Evolutionary conservation across 495 filamentous ascomycete species (phyloP).

Genomic region (Talaromyces trachyspermus): DNA sequence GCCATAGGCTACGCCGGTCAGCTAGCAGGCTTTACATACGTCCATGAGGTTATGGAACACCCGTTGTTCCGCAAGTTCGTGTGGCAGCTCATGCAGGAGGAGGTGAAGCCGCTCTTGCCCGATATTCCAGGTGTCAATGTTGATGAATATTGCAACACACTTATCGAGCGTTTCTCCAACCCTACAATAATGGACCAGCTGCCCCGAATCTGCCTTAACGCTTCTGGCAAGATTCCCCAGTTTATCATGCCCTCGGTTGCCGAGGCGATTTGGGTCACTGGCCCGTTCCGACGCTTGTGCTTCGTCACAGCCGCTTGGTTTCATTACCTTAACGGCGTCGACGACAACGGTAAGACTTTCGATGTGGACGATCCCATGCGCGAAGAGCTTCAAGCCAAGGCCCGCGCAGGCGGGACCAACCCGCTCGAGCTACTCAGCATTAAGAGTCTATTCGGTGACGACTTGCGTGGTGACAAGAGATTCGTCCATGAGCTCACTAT

Average conservation of each 20-base stretch:
- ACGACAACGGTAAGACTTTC: slow-evolving; percentile 33
- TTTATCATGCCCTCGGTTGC: slow-evolving; percentile 46
- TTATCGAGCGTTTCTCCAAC: slow-evolving; percentile 43
- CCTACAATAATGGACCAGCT: slow-evolving; percentile 41
- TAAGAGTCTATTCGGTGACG: slow-evolving; percentile 39
- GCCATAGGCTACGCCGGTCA: slow-evolving; percentile 39
- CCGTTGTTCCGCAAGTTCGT: slow-evolving; percentile 32
- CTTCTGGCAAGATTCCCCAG: slow-evolving; percentile 42
- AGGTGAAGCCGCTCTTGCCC: slow-evolving; percentile 39
- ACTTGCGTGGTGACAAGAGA: slow-evolving; percentile 32
- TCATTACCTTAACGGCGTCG: slow-evolving; percentile 35
- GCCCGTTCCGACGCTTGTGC: slow-evolving; percentile 38
- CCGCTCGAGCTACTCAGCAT: slow-evolving; percentile 31
- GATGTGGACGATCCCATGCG: slow-evolving; percentile 38
- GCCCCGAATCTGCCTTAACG: slow-evolving; percentile 38
- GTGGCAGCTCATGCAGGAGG: slow-evolving; percentile 43
- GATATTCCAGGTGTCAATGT: slow-evolving; percentile 38
- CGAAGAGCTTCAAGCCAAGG: slow-evolving; percentile 35
- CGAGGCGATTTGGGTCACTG: slow-evolving; percentile 36
- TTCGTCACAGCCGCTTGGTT: slow-evolving; percentile 42
- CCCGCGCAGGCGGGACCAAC: slow-evolving; percentile 27
- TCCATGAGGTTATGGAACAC: slow-evolving; percentile 41
- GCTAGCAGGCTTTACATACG: slow-evolving; percentile 38
- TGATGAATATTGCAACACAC: slow-evolving; percentile 37
- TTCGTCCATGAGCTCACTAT: slow-evolving; percentile 32